phyloP scores from a whole-genome alignment of 179 eudicot species.

The Heliamphora pulchella region DNA sequence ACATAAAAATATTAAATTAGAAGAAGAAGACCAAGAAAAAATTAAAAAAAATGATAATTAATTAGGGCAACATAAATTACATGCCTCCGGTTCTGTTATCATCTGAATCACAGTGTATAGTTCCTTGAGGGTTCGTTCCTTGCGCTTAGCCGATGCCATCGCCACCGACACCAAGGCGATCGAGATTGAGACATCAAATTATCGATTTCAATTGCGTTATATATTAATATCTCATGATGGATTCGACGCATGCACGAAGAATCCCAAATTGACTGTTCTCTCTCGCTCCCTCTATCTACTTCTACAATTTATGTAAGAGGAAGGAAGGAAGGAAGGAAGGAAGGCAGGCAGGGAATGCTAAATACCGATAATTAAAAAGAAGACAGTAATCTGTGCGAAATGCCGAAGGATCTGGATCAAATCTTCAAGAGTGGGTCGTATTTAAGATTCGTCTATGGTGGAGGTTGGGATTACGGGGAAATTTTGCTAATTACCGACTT shows the following conservation, averaged over 20 bases:
- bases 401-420: background rate
- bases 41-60: background rate
- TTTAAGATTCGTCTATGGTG: background rate
- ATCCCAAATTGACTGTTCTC: background rate
- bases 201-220: background rate
- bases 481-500: background rate
- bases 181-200: slow-evolving; percentile 5
- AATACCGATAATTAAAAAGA: too few species aligned
- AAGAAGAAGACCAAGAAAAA: background rate
- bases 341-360: too few species aligned
- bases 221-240: background rate
- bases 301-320: background rate
- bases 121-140: slow-evolving; percentile 23
- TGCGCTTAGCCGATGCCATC: slow-evolving; percentile 15
- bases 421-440: too few species aligned
- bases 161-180: slow-evolving; percentile 7
- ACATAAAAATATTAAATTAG: background rate
- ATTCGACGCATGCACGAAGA: background rate
- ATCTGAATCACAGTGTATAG: slow-evolving; percentile 21
- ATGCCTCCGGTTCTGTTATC: slow-evolving; percentile 19
- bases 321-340: too few species aligned
- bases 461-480: background rate
- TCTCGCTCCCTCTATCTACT: background rate
- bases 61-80: slow-evolving; percentile 15
- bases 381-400: background rate